A percentile compares a stretch with the other conserved stretches of the same genome.
Evolutionary conservation across 495 filamentous ascomycete genomes (phyloP).

Genomic region (Aspergillus sclerotiicarbonarius): DNA sequence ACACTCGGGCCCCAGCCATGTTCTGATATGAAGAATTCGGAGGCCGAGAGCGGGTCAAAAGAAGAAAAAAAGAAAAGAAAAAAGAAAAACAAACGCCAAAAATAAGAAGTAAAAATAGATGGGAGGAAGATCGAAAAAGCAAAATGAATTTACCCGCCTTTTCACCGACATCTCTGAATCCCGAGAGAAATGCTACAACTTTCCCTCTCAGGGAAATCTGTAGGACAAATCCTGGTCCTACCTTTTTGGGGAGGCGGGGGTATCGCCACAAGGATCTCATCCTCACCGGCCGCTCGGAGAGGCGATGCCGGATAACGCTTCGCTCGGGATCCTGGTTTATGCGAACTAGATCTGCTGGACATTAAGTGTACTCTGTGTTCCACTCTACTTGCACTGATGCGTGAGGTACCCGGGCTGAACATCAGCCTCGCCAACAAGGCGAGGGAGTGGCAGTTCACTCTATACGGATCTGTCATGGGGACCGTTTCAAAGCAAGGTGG

Average conservation of each 20-base stretch:
- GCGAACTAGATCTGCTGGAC: neutral
- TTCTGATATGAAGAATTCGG: neutral
- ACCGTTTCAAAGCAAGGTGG: neutral
- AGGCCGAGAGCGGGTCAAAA: neutral
- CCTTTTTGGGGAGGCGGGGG: too few species aligned
- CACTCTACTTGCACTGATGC: neutral
- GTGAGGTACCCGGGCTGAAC: neutral
- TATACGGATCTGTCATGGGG: neutral
- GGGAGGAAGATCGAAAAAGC: neutral
- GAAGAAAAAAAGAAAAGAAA: neutral
- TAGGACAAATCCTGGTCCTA: neutral
- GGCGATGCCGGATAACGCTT: neutral
- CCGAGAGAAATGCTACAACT: neutral
- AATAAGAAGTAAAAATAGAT: neutral
- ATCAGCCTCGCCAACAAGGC: neutral
- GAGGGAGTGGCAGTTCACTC: neutral
- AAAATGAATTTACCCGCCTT: neutral
- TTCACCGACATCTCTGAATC: neutral
- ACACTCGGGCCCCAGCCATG: neutral
- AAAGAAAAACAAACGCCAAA: neutral
- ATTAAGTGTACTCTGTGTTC: neutral
- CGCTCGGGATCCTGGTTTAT: neutral
- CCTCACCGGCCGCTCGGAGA: neutral
- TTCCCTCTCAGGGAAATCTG: neutral
- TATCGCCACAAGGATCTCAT: neutral